Conservation (phyloP, 345 rosid genomes). For the Carallia pectinifolia region DNA sequence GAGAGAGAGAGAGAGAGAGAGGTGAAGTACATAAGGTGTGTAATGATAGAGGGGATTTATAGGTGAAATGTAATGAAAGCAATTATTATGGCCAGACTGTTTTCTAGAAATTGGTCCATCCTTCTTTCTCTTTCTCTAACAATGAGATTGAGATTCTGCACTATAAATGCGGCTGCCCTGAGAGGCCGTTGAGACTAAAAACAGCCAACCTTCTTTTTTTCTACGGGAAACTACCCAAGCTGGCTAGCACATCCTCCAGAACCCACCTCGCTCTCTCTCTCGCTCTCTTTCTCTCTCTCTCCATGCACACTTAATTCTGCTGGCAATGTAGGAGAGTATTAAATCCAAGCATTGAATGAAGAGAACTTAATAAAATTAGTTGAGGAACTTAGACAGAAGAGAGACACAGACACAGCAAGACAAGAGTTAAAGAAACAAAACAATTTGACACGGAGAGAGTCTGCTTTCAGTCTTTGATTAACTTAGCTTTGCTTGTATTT, state of each 20-base stretch:
- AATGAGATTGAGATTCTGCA: constrained; percentile 38
- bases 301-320: constrained; percentile 54
- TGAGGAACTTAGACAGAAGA: constrained; percentile 45
- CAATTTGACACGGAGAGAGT: constrained; percentile 4
- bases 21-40: constrained; percentile 21
- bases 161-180: constrained; percentile 58
- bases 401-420: neutral
- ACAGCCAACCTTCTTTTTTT: constrained; percentile 7
- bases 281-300: constrained; percentile 9
- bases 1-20: neutral
- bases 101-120: constrained; percentile 37
- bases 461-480: neutral
- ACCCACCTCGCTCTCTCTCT: neutral
- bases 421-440: neutral
- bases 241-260: constrained; percentile 1
- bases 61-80: constrained; percentile 43
- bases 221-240: neutral
- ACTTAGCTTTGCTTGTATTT: neutral
- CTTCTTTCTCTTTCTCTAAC: constrained; percentile 12
- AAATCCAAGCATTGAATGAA: constrained; percentile 54
- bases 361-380: constrained; percentile 66
- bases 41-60: constrained; percentile 41
- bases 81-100: constrained; percentile 66
- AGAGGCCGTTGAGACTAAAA: constrained; percentile 41
- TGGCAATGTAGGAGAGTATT: constrained; percentile 33